Base-by-base conservation (phyloP, 2,329 filamentous ascomycete species). In the Lasiodiplodia sp. region DNA sequence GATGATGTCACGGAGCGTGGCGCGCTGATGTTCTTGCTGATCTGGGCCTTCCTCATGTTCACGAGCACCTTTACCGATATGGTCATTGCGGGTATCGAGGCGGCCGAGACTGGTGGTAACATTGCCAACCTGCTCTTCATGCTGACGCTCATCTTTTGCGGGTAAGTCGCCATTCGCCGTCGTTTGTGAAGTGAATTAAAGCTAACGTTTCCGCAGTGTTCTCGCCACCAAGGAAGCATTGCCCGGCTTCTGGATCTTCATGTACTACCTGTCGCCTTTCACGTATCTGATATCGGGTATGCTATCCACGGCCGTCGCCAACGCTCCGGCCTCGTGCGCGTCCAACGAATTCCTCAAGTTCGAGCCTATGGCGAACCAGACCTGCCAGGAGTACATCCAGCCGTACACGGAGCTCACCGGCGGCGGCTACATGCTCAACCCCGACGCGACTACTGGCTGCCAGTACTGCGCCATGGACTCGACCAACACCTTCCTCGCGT, bases 201-300 rank as follows among this genome's bases (percentile, higher is more conserved):
- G 4, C 75, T 84, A 5, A 82, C 80, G 69, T 16, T 78, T 80
- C 69, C 77, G 79, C 70, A 82, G 89, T 83, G 89, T 94, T 58
- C 84, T 94, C 70, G 88, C 88, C 51, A 81, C 81, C 7, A 89
- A 89, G 0, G 78, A 80, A 8, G 79, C 79, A 2, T 84, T 94
- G 21, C 90, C 91, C 0, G 83, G 86, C 2, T 93, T 93, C 84
- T 94, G 91, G 91, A 87, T 89, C 71, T 92, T 92, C 83, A 91
- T 93, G 89, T 93, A 93, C 79, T 87, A 90, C 51, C 81, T 92
- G 57, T 92, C 90, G 0, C 92, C 93, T 0, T 90, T 96, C 72
- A 93, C 91, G 0, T 96, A 96, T 76, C 82, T 94, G 5, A 87
- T 94, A 18, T 85, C 85, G 8, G 91, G 88, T n/a, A 88, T 96